These are phyloP conservation scores for Kwoniella sp. DNA, from an alignment of 768 basidiomycete species.

Conservation along the genomic window DNA sequence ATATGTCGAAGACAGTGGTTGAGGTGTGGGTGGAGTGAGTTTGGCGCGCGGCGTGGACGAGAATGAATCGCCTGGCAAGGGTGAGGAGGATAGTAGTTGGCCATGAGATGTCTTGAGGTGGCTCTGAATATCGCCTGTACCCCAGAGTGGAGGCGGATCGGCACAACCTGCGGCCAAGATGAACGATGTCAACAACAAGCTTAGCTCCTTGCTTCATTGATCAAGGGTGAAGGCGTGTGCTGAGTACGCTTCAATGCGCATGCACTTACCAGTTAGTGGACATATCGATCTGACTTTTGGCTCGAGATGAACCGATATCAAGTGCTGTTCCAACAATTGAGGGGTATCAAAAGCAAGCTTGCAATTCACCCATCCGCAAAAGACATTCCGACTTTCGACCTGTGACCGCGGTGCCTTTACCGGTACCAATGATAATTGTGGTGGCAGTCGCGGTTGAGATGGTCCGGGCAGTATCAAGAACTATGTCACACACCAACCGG, in stretches of 20 bases:
- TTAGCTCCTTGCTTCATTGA: too few relatives aligned
- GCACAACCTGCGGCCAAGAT: background rate
- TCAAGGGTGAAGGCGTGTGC: too few relatives aligned
- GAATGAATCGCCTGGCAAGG: background rate
- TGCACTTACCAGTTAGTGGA: constrained; percentile 7
- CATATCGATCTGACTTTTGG: constrained; percentile 3
- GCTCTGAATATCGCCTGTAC: background rate
- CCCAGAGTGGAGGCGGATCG: background rate
- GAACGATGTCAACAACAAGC: too few relatives aligned
- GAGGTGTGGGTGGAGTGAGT: background rate
- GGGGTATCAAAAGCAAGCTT: background rate
- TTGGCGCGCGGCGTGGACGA: background rate
- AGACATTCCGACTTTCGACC: background rate
- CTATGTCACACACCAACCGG: background rate
- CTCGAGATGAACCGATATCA: constrained; percentile 10
- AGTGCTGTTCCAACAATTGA: constrained; percentile 2
- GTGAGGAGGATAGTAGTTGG: background rate
- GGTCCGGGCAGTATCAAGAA: background rate
- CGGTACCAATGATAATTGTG: background rate
- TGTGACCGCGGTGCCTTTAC: too few relatives aligned
- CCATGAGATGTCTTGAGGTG: background rate
- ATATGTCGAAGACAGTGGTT: background rate
- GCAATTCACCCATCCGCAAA: constrained; percentile 11
- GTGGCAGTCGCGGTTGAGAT: background rate
- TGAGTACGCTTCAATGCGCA: too few relatives aligned